Evolutionary conservation across 441 rosid species (phyloP), one percentile per base, ranked within the genome.

Genomic region (Mallotus japonicus): DNA sequence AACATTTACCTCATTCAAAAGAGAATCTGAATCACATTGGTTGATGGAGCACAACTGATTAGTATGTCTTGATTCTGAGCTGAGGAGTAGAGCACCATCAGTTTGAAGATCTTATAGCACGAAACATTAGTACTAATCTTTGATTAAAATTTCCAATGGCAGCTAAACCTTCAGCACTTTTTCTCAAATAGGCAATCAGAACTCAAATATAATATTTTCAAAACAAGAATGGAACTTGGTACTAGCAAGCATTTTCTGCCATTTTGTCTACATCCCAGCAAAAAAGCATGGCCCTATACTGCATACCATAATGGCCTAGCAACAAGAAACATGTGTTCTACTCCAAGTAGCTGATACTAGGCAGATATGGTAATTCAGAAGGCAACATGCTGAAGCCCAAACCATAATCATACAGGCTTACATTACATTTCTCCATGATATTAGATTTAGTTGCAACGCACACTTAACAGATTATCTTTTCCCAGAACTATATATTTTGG

Each of bases 41-140:
- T 92, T 95, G 77, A 95, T 95, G 85, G 99, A 91, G 87, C 99
- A 95, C 76, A 95, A 80, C 83, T 86, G 91, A 80, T 91, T 89
- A 56, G 98, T 95, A 34, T 95, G 90, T 75, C 82, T 85, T 80
- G 97, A 95, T 78, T 89, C 98, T 73, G 88, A 89, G 90, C 99
- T 95, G 97, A 85, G 79, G 76, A 84, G 77, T 66, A 67, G 24
- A 80, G 72, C 32, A 73, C 78, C 32, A 77, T 87, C 61, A 80
- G 51, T 74, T 79, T 59, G 47, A 73, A 78, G 73, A 79, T 70
- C 10, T 61, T 73, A 49, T 50, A 32, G 50, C 24, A 64, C 69
- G 20, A 63, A 63, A 55, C 8, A 8, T 34, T 37, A 64, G 56
- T 6, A 20, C 8, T 44, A 5, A 56, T 19, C 5, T 60, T 51